phyloP scores from a whole-genome alignment of 2,329 filamentous ascomycete species.

The Penicillium sp. region DNA sequence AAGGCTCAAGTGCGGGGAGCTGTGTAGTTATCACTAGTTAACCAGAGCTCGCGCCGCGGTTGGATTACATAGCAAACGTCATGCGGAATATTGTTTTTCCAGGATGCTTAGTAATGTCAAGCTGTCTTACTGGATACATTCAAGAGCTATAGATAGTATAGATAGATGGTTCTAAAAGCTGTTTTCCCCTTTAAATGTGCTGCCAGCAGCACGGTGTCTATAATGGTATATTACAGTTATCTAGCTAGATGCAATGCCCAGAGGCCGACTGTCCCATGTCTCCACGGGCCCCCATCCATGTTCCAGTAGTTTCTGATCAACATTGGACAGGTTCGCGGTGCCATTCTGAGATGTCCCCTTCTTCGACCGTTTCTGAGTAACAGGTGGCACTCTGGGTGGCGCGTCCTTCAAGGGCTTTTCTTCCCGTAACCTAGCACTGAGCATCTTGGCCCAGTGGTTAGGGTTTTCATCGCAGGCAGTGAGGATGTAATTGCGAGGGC shows the following conservation, averaged over 20 bases:
- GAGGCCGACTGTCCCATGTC: slow-evolving; percentile 31
- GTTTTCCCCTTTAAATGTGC: slow-evolving; percentile 3
- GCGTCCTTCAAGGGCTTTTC: slow-evolving; percentile 2
- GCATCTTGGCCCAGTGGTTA: slow-evolving; percentile 30
- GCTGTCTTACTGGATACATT: slow-evolving; percentile 5
- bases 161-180: neutral
- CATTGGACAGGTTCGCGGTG: slow-evolving; percentile 5
- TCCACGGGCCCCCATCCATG: slow-evolving; percentile 29
- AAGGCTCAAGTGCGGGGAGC: slow-evolving; percentile 16
- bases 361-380: slow-evolving; percentile 2
- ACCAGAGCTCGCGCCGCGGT: neutral
- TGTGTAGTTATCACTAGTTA: neutral
- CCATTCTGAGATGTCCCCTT: slow-evolving; percentile 1
- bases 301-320: slow-evolving; percentile 20
- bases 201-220: slow-evolving; percentile 19
- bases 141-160: neutral
- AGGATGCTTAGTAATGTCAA: slow-evolving; percentile 8
- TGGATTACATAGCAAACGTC: slow-evolving; percentile 18
- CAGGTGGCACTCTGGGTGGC: neutral
- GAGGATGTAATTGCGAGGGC: slow-evolving; percentile 32
- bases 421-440: slow-evolving; percentile 19
- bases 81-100: slow-evolving; percentile 14
- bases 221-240: neutral
- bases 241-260: slow-evolving; percentile 29
- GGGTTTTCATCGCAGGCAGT: slow-evolving; percentile 30